Percentiles rank a stretch among this genome's conserved stretches.
Evolutionary conservation across 345 rosid genomes (phyloP).

Genomic region (Eutrema yunnanense): DNA sequence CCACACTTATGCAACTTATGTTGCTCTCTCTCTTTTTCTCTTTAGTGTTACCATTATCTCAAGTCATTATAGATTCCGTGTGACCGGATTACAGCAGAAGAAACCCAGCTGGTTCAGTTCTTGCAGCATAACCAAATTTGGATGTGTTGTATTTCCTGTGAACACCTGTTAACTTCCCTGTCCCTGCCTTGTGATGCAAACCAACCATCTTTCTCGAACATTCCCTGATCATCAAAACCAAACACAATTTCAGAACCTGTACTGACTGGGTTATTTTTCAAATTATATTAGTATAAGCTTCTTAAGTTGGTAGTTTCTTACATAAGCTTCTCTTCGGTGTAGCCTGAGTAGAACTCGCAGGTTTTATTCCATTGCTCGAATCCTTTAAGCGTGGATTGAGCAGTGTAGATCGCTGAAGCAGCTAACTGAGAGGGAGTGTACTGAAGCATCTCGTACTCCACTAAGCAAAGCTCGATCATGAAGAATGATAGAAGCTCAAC

Average conservation of each 20-base stretch:
- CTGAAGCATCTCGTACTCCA: constrained; percentile 53
- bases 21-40: constrained; percentile 3
- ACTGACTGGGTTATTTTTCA: neutral
- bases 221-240: constrained; percentile 41
- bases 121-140: constrained; percentile 72
- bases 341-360: constrained; percentile 39
- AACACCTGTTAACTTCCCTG: constrained; percentile 78
- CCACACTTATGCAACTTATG: neutral
- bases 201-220: constrained; percentile 75
- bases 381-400: constrained; percentile 42
- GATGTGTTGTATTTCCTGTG: constrained; percentile 76
- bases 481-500: constrained; percentile 72
- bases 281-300: neutral
- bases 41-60: neutral
- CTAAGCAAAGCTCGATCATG: constrained; percentile 49
- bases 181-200: constrained; percentile 72
- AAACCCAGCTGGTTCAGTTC: constrained; percentile 54
- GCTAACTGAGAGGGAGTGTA: constrained; percentile 56
- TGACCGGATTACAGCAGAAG: constrained; percentile 31
- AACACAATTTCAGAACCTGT: neutral
- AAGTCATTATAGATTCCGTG: constrained; percentile 2
- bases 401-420: constrained; percentile 65
- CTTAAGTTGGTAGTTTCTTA: constrained; percentile 12
- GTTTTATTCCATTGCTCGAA: constrained; percentile 44
- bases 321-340: constrained; percentile 44